phyloP scores from a whole-genome alignment of 352 stramenopile species.

The Pythium aphanidermatum region DNA sequence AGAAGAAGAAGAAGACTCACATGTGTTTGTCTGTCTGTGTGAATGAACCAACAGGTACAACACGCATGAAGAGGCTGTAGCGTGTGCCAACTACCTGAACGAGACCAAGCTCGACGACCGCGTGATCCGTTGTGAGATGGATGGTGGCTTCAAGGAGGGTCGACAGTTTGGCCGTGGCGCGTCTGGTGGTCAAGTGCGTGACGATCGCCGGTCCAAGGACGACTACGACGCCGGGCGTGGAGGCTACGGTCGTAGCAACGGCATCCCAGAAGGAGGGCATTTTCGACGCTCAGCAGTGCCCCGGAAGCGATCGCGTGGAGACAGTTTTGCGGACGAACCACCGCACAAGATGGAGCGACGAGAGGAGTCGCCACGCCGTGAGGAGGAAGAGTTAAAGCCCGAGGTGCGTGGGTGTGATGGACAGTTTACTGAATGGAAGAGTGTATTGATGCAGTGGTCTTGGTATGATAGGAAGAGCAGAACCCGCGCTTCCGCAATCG shows the following conservation, averaged over 20 bases:
- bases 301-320: slow-evolving; percentile 51
- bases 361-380: slow-evolving; percentile 11
- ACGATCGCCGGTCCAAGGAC: slow-evolving; percentile 80
- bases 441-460: background rate
- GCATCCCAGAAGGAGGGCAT: slow-evolving; percentile 54
- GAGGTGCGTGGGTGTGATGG: slow-evolving; percentile 7
- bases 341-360: slow-evolving; percentile 31
- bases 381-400: slow-evolving; percentile 11
- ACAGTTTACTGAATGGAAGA: background rate
- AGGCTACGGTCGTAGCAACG: slow-evolving; percentile 68
- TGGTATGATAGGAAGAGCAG: slow-evolving; percentile 29
- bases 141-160: slow-evolving; percentile 81
- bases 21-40: no score
- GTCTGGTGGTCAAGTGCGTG: slow-evolving; percentile 78
- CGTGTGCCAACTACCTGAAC: slow-evolving; percentile 77
- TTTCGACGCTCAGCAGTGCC: slow-evolving; percentile 51
- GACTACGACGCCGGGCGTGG: slow-evolving; percentile 79
- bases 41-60: slow-evolving; percentile 43
- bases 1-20: no score
- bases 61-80: slow-evolving; percentile 60
- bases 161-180: slow-evolving; percentile 80
- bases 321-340: slow-evolving; percentile 46
- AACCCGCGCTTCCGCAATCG: slow-evolving; percentile 62
- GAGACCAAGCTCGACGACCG: slow-evolving; percentile 87
- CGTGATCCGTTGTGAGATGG: slow-evolving; percentile 85